Evolutionary conservation across 2,329 filamentous ascomycete species (phyloP).

Genomic region (Aspergillus aculeatus): DNA sequence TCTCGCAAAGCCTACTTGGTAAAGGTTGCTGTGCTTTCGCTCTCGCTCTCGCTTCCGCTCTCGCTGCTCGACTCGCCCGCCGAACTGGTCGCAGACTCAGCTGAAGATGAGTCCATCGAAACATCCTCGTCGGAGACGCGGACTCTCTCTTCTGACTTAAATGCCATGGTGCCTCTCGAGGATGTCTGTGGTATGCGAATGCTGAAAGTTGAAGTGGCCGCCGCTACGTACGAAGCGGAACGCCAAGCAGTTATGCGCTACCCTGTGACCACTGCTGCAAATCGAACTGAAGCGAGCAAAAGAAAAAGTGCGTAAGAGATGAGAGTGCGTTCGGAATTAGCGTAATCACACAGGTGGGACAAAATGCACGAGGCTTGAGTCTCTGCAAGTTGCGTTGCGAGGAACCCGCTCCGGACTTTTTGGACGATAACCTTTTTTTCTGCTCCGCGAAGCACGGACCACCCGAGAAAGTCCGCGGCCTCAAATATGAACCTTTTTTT

Average conservation of each 20-base stretch:
- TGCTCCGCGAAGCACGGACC: slow-evolving; percentile 43
- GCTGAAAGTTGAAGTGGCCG: not conserved
- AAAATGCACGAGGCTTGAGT: not conserved
- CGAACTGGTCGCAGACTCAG: slow-evolving; percentile 13
- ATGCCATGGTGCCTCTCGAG: slow-evolving; percentile 22
- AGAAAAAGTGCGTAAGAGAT: not conserved
- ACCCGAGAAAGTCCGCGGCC: slow-evolving; percentile 27
- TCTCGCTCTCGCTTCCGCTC: slow-evolving; percentile 16
- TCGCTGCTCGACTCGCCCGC: slow-evolving; percentile 10
- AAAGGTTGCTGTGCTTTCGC: slow-evolving; percentile 8
- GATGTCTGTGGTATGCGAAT: not conserved
- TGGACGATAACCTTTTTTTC: slow-evolving; percentile 37
- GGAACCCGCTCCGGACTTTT: slow-evolving; percentile 10
- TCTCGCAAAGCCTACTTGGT: not conserved
- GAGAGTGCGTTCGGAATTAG: not conserved
- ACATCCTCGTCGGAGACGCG: slow-evolving; percentile 17
- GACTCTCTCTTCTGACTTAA: slow-evolving; percentile 23
- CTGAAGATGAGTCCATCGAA: slow-evolving; percentile 16
- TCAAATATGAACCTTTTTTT: slow-evolving; percentile 27
- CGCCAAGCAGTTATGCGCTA: slow-evolving; percentile 2
- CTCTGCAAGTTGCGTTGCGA: slow-evolving; percentile 12
- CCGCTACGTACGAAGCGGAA: slow-evolving; percentile 12
- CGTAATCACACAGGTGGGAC: not conserved
- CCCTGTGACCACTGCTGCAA: no score
- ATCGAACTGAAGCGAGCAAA: not conserved